Evolutionary conservation across 768 basidiomycete species (phyloP), one percentile per base, ranked within the genome.

Genomic region (Leccinum obscurum): DNA sequence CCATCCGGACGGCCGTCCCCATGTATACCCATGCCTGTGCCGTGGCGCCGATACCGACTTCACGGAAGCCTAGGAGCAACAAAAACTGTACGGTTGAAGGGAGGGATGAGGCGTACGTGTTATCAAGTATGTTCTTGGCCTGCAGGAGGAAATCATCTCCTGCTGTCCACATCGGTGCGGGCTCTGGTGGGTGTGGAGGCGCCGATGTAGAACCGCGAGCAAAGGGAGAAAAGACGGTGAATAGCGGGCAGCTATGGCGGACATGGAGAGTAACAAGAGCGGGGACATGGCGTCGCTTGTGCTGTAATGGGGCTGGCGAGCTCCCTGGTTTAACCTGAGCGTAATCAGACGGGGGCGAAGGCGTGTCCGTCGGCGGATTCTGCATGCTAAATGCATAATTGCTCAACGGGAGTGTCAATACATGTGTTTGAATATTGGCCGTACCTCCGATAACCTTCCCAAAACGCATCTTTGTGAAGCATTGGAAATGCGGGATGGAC

Each of bases 1-100:
- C 92, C 92, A 95, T 93, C 20, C 93, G 83, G 39, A 95, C 87
- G 0, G 89, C 92, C 88, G 92, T 90, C 11, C 93, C 92, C 20
- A 87, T 83, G 68, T 89, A 92, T 10, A 86, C 82, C 93, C 93
- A 95, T 34, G 90, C 88, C 72, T 89, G 85, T 8, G 89, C 88
- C 92, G 94, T 95, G 17, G 90, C 85, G 50, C 91, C 93, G 60
- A 93, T 90, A 3, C 93, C 93, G 46, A 93, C 83, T 73, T 95
- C 92, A 13, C 93, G 81, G 69, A 90, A 94, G 7, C 88, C 89
- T 76, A 94, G 81, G 11, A 95, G 80, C 10, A 95, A 79, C 20
- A 95, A 75, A 6, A 92, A 86, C 68, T 93, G 92, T 51, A 87
- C 87, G 0, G 90, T 93, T 11, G 85, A 83, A 6, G 90, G 81